Percentiles rank a stretch among this genome's conserved stretches.
These are phyloP conservation scores for Cairneyella variabilis DNA, from an alignment of 495 filamentous ascomycete genomes.

Conservation along the genomic window DNA sequence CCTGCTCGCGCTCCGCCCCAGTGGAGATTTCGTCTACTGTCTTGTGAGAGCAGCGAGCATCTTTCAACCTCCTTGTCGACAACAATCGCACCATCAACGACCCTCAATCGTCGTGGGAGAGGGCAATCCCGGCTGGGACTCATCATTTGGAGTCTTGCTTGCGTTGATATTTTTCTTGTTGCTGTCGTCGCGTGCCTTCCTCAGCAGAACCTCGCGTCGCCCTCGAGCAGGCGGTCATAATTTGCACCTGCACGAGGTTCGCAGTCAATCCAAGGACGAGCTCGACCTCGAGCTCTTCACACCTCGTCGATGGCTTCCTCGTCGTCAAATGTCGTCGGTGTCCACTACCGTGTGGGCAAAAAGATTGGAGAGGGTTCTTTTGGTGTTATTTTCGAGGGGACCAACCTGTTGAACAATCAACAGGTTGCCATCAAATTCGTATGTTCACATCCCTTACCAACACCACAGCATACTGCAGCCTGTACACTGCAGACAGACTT, in stretches of 20 bases:
- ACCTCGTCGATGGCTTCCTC: conserved; percentile 72
- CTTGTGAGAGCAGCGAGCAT: too few relatives aligned
- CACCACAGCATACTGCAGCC: background rate
- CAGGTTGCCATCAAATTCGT: conserved; percentile 99
- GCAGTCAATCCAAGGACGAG: conserved; percentile 9
- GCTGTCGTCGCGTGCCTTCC: conserved; percentile 19
- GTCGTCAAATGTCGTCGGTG: conserved; percentile 96
- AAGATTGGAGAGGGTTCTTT: conserved; percentile 99
- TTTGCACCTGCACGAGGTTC: conserved; percentile 3
- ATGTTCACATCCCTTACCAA: conserved; percentile 35
- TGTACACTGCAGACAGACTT: background rate
- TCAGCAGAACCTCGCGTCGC: conserved; percentile 13
- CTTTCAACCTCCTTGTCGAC: conserved; percentile 2
- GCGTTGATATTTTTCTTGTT: conserved; percentile 5
- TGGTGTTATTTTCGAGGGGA: conserved; percentile 98
- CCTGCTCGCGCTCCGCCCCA: too few relatives aligned
- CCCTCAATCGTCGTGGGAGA: conserved; percentile 7
- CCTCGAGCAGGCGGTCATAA: background rate
- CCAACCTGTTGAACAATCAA: conserved; percentile 97
- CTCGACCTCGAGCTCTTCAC: conserved; percentile 17
- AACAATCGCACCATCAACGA: conserved; percentile 7
- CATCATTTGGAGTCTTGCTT: background rate
- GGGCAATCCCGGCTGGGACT: background rate
- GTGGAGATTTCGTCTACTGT: too few relatives aligned
- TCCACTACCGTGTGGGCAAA: conserved; percentile 98